These are phyloP conservation scores for Ophiostoma fasciatum DNA, from an alignment of 2,329 filamentous ascomycete genomes.

Conservation along the genomic window DNA sequence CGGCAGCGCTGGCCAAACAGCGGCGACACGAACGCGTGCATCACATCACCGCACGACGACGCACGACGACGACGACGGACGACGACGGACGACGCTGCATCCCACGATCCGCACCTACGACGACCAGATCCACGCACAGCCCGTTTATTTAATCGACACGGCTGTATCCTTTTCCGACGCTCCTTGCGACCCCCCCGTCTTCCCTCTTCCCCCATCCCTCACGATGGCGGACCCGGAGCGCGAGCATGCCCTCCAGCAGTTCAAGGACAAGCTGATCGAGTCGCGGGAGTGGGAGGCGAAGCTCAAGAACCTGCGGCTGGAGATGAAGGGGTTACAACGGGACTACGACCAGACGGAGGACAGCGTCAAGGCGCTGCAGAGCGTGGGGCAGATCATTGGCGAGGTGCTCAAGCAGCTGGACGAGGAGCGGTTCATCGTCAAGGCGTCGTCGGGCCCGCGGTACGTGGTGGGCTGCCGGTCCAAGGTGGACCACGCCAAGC, in stretches of 20 bases:
- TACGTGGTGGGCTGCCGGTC: slow-evolving; percentile 98
- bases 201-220: not conserved
- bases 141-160: not conserved
- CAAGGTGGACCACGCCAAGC: slow-evolving; percentile 91
- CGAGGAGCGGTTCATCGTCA: slow-evolving; percentile 98
- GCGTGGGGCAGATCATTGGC: slow-evolving; percentile 97
- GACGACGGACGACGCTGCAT: not conserved
- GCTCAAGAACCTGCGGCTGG: slow-evolving; percentile 81
- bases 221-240: slow-evolving; percentile 37
- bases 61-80: not conserved
- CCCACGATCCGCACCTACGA: no score
- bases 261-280: slow-evolving; percentile 74
- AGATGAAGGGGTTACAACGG: slow-evolving; percentile 89
- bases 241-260: slow-evolving; percentile 58
- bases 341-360: slow-evolving; percentile 97
- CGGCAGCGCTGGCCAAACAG: no score
- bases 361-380: slow-evolving; percentile 98
- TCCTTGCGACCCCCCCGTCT: not conserved
- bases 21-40: no score
- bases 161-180: no score
- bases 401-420: slow-evolving; percentile 98
- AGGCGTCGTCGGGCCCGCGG: slow-evolving; percentile 89
- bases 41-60: no score
- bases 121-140: no score
- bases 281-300: slow-evolving; percentile 98